Percentiles rank a stretch among this genome's conserved stretches.
Conservation (phyloP, 148 eudicot species). For the Beta vulgaris region DNA sequence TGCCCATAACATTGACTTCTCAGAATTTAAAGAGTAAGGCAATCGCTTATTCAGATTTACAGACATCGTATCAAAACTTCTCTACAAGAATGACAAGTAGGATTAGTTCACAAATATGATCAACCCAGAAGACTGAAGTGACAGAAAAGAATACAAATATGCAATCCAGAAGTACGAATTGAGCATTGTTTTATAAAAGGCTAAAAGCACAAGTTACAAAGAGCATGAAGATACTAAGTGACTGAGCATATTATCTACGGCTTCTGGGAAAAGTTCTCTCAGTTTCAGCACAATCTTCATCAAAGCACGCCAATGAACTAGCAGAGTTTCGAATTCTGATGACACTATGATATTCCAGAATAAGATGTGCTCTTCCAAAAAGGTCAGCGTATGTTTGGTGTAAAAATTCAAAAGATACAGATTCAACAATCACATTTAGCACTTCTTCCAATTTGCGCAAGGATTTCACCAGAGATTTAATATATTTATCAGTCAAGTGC, state of each 20-base stretch:
- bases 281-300: constrained; percentile 53
- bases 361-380: constrained; percentile 65
- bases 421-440: constrained; percentile 51
- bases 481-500: constrained; percentile 29
- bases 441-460: constrained; percentile 62
- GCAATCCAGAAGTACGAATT: not conserved
- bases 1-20: constrained; percentile 80
- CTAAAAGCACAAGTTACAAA: too few relatives aligned
- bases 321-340: constrained; percentile 40
- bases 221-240: not conserved
- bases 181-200: too few relatives aligned
- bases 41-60: constrained; percentile 32
- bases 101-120: not conserved
- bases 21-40: constrained; percentile 49
- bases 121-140: too few relatives aligned
- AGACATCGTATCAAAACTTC: constrained; percentile 26
- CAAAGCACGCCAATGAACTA: constrained; percentile 67
- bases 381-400: constrained; percentile 47
- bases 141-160: not conserved
- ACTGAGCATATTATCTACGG: constrained; percentile 44
- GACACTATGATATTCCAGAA: constrained; percentile 57
- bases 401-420: constrained; percentile 50
- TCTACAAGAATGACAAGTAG: constrained; percentile 22
- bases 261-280: constrained; percentile 46
- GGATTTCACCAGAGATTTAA: constrained; percentile 45